Percentiles rank a stretch among this genome's conserved stretches.
Evolutionary conservation across 306 rosid genomes (phyloP).

Genomic region (Spatholobus suberectus): DNA sequence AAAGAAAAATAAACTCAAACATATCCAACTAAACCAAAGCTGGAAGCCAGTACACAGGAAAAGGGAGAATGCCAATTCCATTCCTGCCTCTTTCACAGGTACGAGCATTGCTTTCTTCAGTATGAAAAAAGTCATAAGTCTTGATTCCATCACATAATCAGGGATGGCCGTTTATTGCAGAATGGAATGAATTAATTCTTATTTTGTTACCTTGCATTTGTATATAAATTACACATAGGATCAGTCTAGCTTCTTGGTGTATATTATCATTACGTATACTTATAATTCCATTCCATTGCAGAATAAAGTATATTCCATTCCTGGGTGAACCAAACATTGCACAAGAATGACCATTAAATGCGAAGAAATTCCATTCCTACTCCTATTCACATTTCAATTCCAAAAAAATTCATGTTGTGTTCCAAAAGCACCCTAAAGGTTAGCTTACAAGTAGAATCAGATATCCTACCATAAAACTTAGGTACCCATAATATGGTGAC

Average conservation of each 20-base stretch:
- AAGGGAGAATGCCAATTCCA: neutral
- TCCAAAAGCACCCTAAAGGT: neutral
- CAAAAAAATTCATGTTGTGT: neutral
- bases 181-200: neutral
- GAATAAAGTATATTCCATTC: neutral
- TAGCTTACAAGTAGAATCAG: neutral
- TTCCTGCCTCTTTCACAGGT: neutral
- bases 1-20: neutral
- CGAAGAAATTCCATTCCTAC: neutral
- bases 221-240: neutral
- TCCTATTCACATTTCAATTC: neutral
- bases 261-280: neutral
- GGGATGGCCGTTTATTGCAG: neutral
- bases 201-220: conserved; percentile 13
- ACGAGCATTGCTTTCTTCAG: neutral
- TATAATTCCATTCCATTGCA: neutral
- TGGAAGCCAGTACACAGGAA: neutral
- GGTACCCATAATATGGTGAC: neutral
- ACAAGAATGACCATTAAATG: neutral
- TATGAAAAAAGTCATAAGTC: neutral
- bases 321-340: neutral
- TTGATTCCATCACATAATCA: neutral
- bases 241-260: neutral
- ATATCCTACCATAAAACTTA: neutral
- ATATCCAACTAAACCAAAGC: neutral